Conservation (phyloP, 805 yeast genomes). For the Wickerhamiella nectarea region DNA sequence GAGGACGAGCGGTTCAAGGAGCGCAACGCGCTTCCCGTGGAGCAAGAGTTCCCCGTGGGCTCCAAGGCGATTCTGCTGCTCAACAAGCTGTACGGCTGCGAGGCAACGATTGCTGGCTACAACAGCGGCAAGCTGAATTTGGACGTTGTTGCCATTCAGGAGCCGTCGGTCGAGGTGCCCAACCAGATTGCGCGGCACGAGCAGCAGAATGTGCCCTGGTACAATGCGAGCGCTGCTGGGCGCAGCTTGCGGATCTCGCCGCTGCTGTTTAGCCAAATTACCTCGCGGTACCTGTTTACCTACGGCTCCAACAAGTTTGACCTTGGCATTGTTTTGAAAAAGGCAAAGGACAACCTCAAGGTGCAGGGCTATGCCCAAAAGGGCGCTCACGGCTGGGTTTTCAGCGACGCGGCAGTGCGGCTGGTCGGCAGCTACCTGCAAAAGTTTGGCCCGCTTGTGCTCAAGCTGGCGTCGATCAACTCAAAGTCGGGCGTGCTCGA, state of each 20-base stretch:
- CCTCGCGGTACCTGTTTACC: conserved; percentile 55
- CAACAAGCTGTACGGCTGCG: conserved; percentile 73
- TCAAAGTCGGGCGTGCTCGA: conserved; percentile 18
- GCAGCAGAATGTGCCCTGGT: conserved; percentile 40
- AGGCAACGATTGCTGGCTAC: conserved; percentile 35
- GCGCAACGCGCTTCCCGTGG: conserved; percentile 61
- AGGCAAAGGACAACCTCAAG: conserved; percentile 63
- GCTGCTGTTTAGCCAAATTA: conserved; percentile 58
- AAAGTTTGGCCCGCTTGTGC: conserved; percentile 51
- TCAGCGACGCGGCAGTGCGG: conserved; percentile 56
- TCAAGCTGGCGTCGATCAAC: conserved; percentile 22
- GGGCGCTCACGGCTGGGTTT: conserved; percentile 63
- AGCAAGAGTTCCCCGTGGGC: conserved; percentile 66
- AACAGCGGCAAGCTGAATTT: conserved; percentile 26
- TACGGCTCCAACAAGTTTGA: conserved; percentile 42
- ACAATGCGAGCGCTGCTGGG: conserved; percentile 52
- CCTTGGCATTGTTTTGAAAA: conserved; percentile 74
- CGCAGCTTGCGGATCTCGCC: conserved; percentile 44
- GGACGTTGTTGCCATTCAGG: conserved; percentile 16
- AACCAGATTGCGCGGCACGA: conserved; percentile 45
- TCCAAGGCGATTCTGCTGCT: conserved; percentile 69
- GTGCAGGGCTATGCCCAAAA: conserved; percentile 78
- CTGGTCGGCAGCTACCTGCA: conserved; percentile 47
- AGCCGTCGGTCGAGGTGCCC: conserved; percentile 55
- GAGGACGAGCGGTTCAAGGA: conserved; percentile 63